Base-by-base conservation (phyloP, 2,329 filamentous ascomycete genomes). In the Ophiocordyceps camponoti-leonardi region DNA sequence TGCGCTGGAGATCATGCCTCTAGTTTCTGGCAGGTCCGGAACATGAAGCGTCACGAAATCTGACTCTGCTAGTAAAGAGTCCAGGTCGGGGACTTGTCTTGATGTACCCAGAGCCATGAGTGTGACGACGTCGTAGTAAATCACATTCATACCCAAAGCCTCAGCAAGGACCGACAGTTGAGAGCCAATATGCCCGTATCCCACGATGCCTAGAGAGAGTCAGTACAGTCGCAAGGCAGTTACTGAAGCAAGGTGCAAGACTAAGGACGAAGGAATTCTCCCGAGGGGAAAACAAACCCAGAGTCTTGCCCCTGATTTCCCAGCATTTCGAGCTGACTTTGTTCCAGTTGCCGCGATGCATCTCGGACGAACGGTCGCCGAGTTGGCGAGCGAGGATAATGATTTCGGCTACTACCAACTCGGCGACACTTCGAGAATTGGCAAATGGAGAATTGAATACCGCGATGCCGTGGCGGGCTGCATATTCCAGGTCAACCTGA, bases 381-480 rank as follows among this genome's bases (percentile, higher is more conserved):
- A 98, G 73, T 66, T 98, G 92, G 48, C 92, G 82, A 20, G 92
- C 92, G 45, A 98, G 79, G 37, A 74, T 71, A 57, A 98, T 95
- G 58, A 98, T 88, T 66, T 95, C 90, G 45, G 73, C 83, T 60
- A 98, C 95, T 55, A 96, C 87, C 47, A 96, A 72, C 69, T 98
- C 92, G 47, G 92, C 92, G 44, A 98, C 92, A 61, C 86, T 94
- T 61, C 92, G 83, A 10, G 90, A 96, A 68, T 98, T 98, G 67
- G 85, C 88, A 67, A 98, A 98, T 1, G 92, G 92, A 42, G 92
- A 96, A 68, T 98, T 98, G 78, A 98, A 98, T 51, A 98, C 92
- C 33, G 88, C 87, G 61, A 96, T 94, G 53, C 92, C 87, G 59
- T 84, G 78, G 53, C 75, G 73, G 43, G 86, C 86, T 28, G 87